Evolutionary conservation across 225 moss, liverwort and hornwort species (phyloP).

Genomic region (Straminergon stramineum): DNA sequence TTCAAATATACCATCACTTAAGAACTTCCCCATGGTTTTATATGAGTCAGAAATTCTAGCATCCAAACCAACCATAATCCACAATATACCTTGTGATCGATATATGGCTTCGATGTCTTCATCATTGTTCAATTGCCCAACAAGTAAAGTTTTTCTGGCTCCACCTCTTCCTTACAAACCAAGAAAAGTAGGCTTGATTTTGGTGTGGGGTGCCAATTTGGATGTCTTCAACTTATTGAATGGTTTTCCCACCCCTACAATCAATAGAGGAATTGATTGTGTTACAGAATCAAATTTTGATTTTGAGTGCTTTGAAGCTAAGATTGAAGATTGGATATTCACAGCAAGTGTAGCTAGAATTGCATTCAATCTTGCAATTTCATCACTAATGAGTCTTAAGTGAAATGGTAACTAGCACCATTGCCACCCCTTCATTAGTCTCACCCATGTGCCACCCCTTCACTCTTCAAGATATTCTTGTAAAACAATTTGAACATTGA

Average conservation of each 20-base stretch:
- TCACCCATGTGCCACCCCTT: not conserved
- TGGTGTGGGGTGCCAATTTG: not conserved
- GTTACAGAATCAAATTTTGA: not conserved
- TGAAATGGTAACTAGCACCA: not conserved
- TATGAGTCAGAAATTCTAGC: too few relatives aligned
- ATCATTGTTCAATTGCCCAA: not conserved
- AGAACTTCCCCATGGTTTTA: too few relatives aligned
- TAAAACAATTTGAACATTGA: not conserved
- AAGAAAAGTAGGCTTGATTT: not conserved
- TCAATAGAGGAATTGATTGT: not conserved
- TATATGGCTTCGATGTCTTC: not conserved
- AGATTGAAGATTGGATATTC: not conserved
- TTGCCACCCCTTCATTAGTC: not conserved
- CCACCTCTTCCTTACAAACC: not conserved
- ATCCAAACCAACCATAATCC: too few relatives aligned
- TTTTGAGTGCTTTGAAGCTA: not conserved
- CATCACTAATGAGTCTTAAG: not conserved
- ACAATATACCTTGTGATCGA: not conserved
- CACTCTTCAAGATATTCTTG: not conserved
- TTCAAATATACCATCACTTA: too few relatives aligned
- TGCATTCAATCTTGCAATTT: too few relatives aligned
- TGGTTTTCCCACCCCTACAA: not conserved
- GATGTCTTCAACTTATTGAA: not conserved
- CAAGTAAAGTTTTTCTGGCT: not conserved
- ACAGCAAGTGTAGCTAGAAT: not conserved